These are phyloP conservation scores for Mycena citricolor DNA, from an alignment of 1,284 basidiomycete genomes.

Conservation along the genomic window DNA sequence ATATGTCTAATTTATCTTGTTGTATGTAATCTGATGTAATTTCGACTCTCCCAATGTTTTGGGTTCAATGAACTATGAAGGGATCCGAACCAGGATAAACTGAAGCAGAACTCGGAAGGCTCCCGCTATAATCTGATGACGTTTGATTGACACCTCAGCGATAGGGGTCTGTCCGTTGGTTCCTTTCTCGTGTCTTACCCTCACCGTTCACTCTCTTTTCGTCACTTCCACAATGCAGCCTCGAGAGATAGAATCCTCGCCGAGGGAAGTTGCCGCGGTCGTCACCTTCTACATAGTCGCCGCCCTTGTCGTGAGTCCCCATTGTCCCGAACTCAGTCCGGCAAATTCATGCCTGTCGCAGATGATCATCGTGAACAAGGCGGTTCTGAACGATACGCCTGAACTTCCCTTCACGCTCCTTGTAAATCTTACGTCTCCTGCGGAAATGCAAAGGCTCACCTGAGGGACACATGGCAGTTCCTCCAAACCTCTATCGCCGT, in stretches of 20 bases:
- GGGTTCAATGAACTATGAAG: no score
- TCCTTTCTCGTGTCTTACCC: no score
- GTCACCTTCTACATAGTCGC: conserved; percentile 64
- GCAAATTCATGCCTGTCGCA: conserved; percentile 18
- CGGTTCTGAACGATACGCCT: conserved; percentile 54
- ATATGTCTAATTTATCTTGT: no score
- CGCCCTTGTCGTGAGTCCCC: conserved; percentile 51
- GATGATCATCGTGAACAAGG: conserved; percentile 62
- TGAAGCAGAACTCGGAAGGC: no score
- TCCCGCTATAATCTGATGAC: no score
- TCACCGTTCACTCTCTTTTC: no score
- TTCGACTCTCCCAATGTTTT: no score
- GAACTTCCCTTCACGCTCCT: conserved; percentile 55
- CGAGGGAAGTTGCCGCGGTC: conserved; percentile 50
- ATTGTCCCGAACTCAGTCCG: background rate
- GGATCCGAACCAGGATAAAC: no score
- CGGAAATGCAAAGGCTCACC: background rate
- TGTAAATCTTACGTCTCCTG: background rate
- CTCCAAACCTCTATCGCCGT: conserved; percentile 58
- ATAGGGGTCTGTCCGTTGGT: no score
- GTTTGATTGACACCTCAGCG: no score
- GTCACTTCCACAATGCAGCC: conserved; percentile 13
- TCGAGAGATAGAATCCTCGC: conserved; percentile 10
- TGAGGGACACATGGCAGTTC: no score
- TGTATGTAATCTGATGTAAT: no score